phyloP scores from a whole-genome alignment of 768 basidiomycete species.

The Antrodiella citrinella region DNA sequence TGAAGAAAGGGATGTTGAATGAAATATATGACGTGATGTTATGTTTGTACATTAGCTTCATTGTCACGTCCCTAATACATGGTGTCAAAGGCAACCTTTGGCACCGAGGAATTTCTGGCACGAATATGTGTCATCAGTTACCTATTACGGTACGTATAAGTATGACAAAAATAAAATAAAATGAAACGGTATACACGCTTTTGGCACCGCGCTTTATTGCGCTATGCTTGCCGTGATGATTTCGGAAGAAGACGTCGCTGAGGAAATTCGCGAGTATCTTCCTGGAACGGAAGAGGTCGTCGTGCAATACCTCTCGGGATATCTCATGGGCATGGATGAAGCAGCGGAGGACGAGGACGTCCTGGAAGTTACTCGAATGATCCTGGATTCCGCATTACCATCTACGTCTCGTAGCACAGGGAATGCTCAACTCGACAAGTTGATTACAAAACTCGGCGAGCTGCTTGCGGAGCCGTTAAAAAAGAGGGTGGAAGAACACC shows the following conservation, averaged over 20 bases:
- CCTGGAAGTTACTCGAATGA: constrained; percentile 63
- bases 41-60: too few relatives aligned
- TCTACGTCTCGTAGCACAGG: constrained; percentile 16
- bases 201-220: neutral
- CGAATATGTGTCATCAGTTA: too few relatives aligned
- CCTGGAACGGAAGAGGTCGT: constrained; percentile 80
- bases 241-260: constrained; percentile 51
- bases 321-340: constrained; percentile 83
- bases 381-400: constrained; percentile 73
- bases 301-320: constrained; percentile 81
- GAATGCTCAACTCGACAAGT: constrained; percentile 48
- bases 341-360: constrained; percentile 85
- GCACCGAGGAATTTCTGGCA: too few relatives aligned
- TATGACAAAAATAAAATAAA: too few relatives aligned
- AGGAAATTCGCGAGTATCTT: constrained; percentile 62
- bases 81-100: too few relatives aligned
- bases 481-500: constrained; percentile 44
- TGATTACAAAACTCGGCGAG: constrained; percentile 58
- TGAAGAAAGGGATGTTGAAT: too few relatives aligned
- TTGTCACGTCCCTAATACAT: too few relatives aligned
- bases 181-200: too few relatives aligned
- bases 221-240: too few relatives aligned
- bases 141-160: too few relatives aligned
- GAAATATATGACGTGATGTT: too few relatives aligned
- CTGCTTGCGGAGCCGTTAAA: constrained; percentile 59